Evolutionary conservation across 345 rosid genomes (phyloP).

Genomic region (Anacardium occidentale): DNA sequence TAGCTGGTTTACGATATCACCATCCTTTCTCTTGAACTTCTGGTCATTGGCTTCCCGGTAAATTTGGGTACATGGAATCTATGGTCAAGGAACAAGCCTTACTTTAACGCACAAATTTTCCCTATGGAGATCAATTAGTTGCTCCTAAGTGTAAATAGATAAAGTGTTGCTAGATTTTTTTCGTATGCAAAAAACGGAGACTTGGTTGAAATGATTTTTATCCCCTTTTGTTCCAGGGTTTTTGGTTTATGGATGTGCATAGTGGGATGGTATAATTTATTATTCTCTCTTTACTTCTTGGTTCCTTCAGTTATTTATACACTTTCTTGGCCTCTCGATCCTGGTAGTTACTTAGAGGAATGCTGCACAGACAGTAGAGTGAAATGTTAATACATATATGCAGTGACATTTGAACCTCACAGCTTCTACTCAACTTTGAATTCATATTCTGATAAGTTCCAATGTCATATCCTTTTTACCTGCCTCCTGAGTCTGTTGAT

Average conservation of each 20-base stretch:
- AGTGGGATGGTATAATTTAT: not conserved
- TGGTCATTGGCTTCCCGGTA: constrained; percentile 70
- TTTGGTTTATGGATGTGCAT: not conserved
- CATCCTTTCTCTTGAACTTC: constrained; percentile 67
- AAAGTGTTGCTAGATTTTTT: constrained; percentile 20
- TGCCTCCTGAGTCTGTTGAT: not conserved
- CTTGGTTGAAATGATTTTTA: not conserved
- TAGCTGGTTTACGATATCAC: constrained; percentile 64
- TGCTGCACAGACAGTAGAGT: no score
- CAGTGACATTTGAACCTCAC: not conserved
- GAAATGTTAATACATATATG: not conserved
- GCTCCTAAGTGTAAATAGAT: constrained; percentile 27
- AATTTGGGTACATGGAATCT: constrained; percentile 1
- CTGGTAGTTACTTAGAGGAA: not conserved
- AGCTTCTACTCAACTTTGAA: no score
- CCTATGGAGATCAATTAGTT: constrained; percentile 17
- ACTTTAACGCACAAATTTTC: not conserved
- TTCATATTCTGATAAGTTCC: not conserved
- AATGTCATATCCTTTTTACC: not conserved
- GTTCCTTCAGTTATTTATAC: not conserved
- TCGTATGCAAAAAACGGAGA: not conserved
- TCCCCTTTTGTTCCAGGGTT: not conserved
- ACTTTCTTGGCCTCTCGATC: no score
- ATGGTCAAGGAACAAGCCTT: not conserved
- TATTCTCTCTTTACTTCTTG: not conserved